These are phyloP conservation scores for Xylaria sp. DNA, from an alignment of 2,329 filamentous ascomycete species.

Conservation along the genomic window DNA sequence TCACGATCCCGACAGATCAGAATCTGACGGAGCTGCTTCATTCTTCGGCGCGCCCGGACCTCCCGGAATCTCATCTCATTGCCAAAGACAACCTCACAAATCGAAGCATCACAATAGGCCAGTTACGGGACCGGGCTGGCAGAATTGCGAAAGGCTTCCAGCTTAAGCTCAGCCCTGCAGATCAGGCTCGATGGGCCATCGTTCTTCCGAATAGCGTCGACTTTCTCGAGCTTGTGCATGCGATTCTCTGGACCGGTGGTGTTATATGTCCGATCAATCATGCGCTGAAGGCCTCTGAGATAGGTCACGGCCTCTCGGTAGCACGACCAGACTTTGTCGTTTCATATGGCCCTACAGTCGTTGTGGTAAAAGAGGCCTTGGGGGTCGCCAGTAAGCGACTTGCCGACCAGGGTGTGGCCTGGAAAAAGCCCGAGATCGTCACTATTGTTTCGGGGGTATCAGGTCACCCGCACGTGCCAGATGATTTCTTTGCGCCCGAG, in stretches of 20 bases:
- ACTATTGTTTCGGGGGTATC: slow-evolving; percentile 49
- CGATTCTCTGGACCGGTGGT: slow-evolving; percentile 56
- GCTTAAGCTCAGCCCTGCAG: slow-evolving; percentile 47
- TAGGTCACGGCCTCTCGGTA: slow-evolving; percentile 56
- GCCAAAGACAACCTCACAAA: slow-evolving; percentile 57
- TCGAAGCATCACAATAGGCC: slow-evolving; percentile 58
- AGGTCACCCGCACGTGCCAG: slow-evolving; percentile 47
- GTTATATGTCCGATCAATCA: slow-evolving; percentile 55
- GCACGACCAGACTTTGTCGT: slow-evolving; percentile 56
- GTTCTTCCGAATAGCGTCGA: slow-evolving; percentile 59
- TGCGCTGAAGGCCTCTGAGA: slow-evolving; percentile 53
- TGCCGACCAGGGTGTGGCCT: slow-evolving; percentile 46
- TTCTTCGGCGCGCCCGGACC: slow-evolving; percentile 46
- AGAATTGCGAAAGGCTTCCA: slow-evolving; percentile 55
- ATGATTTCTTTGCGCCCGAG: slow-evolving; percentile 50
- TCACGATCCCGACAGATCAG: slow-evolving; percentile 53
- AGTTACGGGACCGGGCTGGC: slow-evolving; percentile 55
- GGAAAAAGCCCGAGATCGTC: slow-evolving; percentile 51
- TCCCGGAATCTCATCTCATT: slow-evolving; percentile 57
- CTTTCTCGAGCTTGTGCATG: slow-evolving; percentile 57
- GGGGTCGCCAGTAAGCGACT: slow-evolving; percentile 48
- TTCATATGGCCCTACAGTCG: slow-evolving; percentile 52
- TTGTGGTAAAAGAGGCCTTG: slow-evolving; percentile 50
- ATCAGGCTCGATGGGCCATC: slow-evolving; percentile 56
- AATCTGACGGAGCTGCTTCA: slow-evolving; percentile 60